Base-by-base conservation (phyloP, 2,329 filamentous ascomycete genomes). In the Pseudocercospora fuligena region DNA sequence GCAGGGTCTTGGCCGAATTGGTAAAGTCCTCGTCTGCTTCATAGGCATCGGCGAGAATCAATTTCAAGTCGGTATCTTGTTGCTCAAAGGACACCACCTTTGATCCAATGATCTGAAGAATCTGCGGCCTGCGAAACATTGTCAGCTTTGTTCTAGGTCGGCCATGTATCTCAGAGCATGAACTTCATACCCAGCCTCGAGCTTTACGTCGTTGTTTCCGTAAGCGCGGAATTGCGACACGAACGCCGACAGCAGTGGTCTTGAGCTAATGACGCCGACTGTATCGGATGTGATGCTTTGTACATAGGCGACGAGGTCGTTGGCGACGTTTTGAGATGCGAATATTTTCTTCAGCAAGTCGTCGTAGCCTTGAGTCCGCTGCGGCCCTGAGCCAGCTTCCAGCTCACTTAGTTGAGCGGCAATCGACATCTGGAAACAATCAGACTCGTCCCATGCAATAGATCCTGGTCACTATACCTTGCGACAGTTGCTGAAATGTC, bases 1-100 rank as follows among this genome's bases (percentile, higher is more conserved):
- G 88, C 6, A 99, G 86, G 9, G 87, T 85, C 76, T 89, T 89
- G 29, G 95, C 95, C 0, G 94, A 93, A 31, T 87, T 87, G 23
- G 86, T 82, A 78, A 91, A 97, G 78, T 97, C 92, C 58, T 97
- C 92, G 70, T 92, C 88, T 64, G 82, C 82, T 80, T 98, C 93
- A 81, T 95, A 90, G 12, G 93, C 92, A 66, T 91, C 88, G 21
- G 94, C 94, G 19, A 97, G 85, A 62, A 93, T 87, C 75, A 94
- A 89, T 70, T 93, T 91, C 62, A 97, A 85, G 53, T 88, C 84
- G 5, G 91, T 92, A 73, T 91, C 89, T 79, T 97, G 93, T 78
- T 98, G 94, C 79, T 95, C 89, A 75, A 93, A 95, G 1, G 90
- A 91, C 77, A 91, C 80, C 80, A 90, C 86, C 68, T 88, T 87